Evolutionary conservation across 169 alveolate genomes (phyloP), one percentile per base, ranked within the genome.

Genomic region (Plasmodium falciparum): DNA sequence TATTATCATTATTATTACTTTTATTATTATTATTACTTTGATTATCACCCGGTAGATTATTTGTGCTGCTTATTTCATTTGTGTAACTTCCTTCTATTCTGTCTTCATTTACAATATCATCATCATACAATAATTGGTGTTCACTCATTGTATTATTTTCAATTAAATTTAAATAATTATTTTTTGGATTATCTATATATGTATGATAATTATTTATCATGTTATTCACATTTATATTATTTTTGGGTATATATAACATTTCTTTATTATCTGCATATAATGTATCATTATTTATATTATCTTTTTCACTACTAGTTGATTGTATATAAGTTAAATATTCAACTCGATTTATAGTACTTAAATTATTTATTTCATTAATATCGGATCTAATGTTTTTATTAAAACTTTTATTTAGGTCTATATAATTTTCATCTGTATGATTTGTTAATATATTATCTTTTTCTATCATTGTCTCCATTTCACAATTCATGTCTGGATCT

Each of bases 341-440:
- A 9, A 20, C n/a, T 43, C 63, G 20, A 0, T 45, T 61, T 29
- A 43, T 66, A 50, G 29, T 45, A 39, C 56, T n/a, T 47, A 50
- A 47, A 20, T 63, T 33, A 50, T 54, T 78, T 54, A 78, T 65
- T 39, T 65, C 76, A 15, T 76, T 76, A 45, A 78, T 58, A 33
- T 52, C 26, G 6, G 65, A 49, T 11, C 8, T 43, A n/a, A 49
- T 59, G 56, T 47, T 22, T 50, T 26, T 59, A 43, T 74, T 74
- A 45, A 39, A 24, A 15, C n/a, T 1, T 22, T 15, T 54, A 49
- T 52, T 61, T 13, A 22, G 45, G 9, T 22, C 24, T 43, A 43
- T 59, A 5, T 39, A 5, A 39, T 39, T 39, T 39, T 39, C 47
- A 39, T 39, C 11, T 39, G 47, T 7, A 39, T 39, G 11, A 39